Evolutionary conservation across 1,284 basidiomycete species (phyloP), one percentile per base, ranked within the genome.

Genomic region (Cutaneotrichosporon arboriforme): DNA sequence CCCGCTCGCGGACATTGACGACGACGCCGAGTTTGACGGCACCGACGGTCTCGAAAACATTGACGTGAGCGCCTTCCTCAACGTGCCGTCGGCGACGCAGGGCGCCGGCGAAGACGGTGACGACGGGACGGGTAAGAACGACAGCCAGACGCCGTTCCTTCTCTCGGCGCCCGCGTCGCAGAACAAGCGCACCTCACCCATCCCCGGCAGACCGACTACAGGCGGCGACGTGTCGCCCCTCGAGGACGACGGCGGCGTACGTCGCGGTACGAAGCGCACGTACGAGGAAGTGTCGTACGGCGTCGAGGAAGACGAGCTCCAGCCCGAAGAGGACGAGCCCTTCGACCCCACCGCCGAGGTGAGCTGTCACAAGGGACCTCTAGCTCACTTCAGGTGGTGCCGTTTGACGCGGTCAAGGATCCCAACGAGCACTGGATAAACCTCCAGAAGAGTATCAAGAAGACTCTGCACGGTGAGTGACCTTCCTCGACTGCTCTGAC

Each of bases 401-500:
- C 42, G 7, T 63, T 59, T 42, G 51, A 54, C 22, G 31, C 49
- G 22, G 46, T 63, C 39, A 46, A 18, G 4, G 46, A 59, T 20
- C 52, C 69, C 9, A 61, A 61, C 22, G 52, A 56, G 8, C 35
- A 57, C 23, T 71, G 68, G 69, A 55, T 64, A 18, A 39, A 46
- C 31, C 55, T 69, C 5, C 64, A 68, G 52, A 40, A 44, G 5
- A 58, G 63, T 36, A 38, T 64, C 5, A 40, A 36, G 4, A 46
- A 54, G 4, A 56, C 51, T 37, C 49, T 71, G 15, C 40, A 62
- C 18, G 33, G 68, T 70, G 43, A 46, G 62, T 48, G 31, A 33
- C 33, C 37, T 33, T 33, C 22, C 17, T 20, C 21, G 34, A 2
- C 21, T 3, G 14, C 12, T 34, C 22, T 43, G 8, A 44, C 34